These are phyloP conservation scores for Yarrowia sp. DNA, from an alignment of 805 yeast genomes.

Conservation along the genomic window DNA sequence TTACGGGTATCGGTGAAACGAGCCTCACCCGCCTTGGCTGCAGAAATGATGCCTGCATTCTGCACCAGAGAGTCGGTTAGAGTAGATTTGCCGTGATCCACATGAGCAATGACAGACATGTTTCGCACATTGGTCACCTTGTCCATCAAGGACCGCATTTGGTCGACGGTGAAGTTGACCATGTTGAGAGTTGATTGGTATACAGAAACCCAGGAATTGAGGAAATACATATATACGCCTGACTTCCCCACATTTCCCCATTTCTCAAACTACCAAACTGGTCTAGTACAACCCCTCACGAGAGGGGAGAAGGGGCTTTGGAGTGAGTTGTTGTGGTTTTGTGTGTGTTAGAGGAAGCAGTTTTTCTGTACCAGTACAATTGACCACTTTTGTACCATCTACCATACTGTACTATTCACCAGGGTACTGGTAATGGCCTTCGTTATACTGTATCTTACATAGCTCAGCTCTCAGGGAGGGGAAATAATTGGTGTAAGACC, in stretches of 20 bases:
- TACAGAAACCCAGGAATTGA: too few species aligned
- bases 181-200: slow-evolving; percentile 27
- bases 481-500: neutral
- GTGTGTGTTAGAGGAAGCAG: too few species aligned
- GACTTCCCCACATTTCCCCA: slow-evolving; percentile 9
- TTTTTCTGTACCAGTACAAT: too few species aligned
- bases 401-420: too few species aligned
- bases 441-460: too few species aligned
- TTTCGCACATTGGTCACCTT: slow-evolving; percentile 99
- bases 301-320: neutral
- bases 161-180: slow-evolving; percentile 46
- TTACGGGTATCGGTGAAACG: slow-evolving; percentile 99
- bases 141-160: slow-evolving; percentile 99
- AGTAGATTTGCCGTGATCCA: slow-evolving; percentile 99
- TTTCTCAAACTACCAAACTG: slow-evolving; percentile 1
- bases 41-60: slow-evolving; percentile 98
- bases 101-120: slow-evolving; percentile 99
- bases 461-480: neutral
- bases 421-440: too few species aligned
- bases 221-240: neutral
- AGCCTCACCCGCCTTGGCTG: slow-evolving; percentile 99
- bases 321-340: neutral
- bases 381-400: too few species aligned
- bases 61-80: slow-evolving; percentile 98
- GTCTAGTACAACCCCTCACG: slow-evolving; percentile 19